Evolutionary conservation across 306 rosid genomes (phyloP).

Genomic region (Vicia faba): DNA sequence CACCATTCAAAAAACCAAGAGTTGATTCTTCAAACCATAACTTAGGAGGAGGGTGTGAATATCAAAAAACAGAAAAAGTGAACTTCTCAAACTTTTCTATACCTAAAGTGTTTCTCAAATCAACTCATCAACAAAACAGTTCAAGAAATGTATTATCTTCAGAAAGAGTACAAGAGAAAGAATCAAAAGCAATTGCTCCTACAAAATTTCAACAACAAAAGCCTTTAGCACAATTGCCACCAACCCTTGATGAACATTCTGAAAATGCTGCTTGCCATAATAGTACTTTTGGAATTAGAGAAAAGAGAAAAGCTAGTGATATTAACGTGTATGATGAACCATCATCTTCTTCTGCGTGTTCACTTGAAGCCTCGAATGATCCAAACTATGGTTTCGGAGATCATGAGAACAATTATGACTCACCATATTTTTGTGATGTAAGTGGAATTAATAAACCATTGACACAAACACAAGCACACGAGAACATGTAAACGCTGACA

Average conservation of each 20-base stretch:
- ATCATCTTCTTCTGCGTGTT: constrained; percentile 45
- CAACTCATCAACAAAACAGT: constrained; percentile 15
- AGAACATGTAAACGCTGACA: too few relatives aligned
- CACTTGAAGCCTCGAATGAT: constrained; percentile 56
- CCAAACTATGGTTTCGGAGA: constrained; percentile 30
- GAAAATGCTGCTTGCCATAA: constrained; percentile 27
- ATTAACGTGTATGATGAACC: background rate
- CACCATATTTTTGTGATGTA: constrained; percentile 47
- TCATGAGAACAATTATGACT: constrained; percentile 45
- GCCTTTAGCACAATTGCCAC: background rate
- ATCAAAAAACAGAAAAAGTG: constrained; percentile 19
- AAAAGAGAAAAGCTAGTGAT: constrained; percentile 30
- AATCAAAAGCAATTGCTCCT: background rate
- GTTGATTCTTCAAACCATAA: constrained; percentile 18
- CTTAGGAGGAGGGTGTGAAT: constrained; percentile 24
- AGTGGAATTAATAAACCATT: constrained; percentile 29
- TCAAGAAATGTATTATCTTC: too few relatives aligned
- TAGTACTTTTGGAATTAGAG: background rate
- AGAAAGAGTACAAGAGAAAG: too few relatives aligned
- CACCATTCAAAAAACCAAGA: constrained; percentile 32
- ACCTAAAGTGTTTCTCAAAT: constrained; percentile 36
- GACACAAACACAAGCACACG: background rate
- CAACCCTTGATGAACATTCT: constrained; percentile 32
- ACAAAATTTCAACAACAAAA: constrained; percentile 29
- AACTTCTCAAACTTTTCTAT: constrained; percentile 45